Conservation (phyloP, 768 basidiomycete species). For the Coprinopsis cinerea region DNA sequence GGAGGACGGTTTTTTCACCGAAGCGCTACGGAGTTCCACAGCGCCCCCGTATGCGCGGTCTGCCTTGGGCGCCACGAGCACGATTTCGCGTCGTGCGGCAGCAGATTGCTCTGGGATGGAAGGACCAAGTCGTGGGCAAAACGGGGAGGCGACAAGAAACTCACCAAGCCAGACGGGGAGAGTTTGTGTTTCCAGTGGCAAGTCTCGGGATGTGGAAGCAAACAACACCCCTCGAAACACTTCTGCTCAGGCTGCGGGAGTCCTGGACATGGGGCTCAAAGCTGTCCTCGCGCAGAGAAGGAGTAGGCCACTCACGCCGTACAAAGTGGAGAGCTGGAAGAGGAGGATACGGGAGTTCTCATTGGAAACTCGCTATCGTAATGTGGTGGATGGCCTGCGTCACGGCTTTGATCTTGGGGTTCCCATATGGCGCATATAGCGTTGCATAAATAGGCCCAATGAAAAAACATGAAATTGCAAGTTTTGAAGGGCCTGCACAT, state of each 20-base stretch:
- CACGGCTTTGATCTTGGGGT: conserved; percentile 29
- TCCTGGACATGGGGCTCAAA: conserved; percentile 29
- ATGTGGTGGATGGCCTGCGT: conserved; percentile 14
- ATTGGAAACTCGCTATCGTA: conserved; percentile 19
- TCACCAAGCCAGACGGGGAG: background rate
- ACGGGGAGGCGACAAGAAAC: background rate
- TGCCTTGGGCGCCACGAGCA: conserved; percentile 1
- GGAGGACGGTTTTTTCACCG: background rate
- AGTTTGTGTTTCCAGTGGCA: conserved; percentile 2
- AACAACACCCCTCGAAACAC: conserved; percentile 22
- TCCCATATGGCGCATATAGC: too few relatives aligned
- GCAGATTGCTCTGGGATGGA: background rate
- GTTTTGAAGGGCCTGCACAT: too few relatives aligned
- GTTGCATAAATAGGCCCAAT: too few relatives aligned
- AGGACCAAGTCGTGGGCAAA: background rate
- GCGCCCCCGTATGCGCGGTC: background rate
- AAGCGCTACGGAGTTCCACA: background rate
- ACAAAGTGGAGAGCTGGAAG: conserved; percentile 24
- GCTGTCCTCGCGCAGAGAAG: conserved; percentile 29
- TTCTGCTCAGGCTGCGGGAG: conserved; percentile 36
- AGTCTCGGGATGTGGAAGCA: conserved; percentile 19
- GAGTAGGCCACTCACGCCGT: conserved; percentile 22
- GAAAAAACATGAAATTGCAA: too few relatives aligned
- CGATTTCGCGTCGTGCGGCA: background rate
- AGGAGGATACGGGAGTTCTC: conserved; percentile 9